Evolutionary conservation across 2,329 filamentous ascomycete genomes (phyloP).

Genomic region (Penicillium vulpinum): DNA sequence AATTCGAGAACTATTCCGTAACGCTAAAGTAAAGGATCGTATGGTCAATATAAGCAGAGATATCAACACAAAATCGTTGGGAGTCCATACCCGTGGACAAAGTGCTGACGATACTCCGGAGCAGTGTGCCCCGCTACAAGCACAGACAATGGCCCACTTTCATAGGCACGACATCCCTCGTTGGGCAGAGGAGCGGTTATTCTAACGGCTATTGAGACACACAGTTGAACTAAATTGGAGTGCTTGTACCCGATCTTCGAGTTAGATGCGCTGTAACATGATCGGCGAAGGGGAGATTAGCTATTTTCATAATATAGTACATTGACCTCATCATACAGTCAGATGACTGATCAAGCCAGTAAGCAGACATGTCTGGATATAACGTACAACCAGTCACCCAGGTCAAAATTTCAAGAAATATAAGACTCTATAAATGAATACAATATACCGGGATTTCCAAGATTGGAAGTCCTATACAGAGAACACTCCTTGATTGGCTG

Average conservation of each 20-base stretch:
- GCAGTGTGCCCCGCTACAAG: conserved; percentile 9
- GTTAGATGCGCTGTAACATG: neutral
- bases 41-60: too few species aligned
- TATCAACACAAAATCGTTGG: neutral
- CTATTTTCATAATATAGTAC: neutral
- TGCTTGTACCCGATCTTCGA: neutral
- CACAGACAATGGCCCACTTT: conserved; percentile 3
- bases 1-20: neutral
- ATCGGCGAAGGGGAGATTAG: neutral
- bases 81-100: neutral
- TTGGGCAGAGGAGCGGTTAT: conserved; percentile 10
- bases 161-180: neutral
- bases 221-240: neutral
- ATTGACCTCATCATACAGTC: neutral
- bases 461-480: neutral
- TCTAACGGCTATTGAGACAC: conserved; percentile 12
- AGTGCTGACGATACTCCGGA: neutral
- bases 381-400: neutral
- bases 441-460: neutral
- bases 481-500: conserved; percentile 13
- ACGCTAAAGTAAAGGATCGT: too few species aligned
- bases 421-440: neutral
- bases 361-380: neutral
- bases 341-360: neutral
- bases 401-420: neutral